These are phyloP conservation scores for Hericium erinaceus DNA, from an alignment of 768 basidiomycete species.

Conservation along the genomic window DNA sequence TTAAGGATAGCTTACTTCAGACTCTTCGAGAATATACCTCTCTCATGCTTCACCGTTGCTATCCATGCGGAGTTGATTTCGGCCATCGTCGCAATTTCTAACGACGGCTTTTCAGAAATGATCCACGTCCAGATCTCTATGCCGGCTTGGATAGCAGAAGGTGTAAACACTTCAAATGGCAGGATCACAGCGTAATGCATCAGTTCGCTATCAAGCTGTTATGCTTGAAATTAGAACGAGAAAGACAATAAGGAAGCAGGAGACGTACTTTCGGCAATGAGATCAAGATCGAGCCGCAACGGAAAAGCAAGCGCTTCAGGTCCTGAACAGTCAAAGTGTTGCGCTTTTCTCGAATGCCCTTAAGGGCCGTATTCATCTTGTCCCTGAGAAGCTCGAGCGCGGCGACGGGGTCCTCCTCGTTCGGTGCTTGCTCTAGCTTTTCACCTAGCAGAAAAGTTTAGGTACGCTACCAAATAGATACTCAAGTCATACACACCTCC, in stretches of 20 bases:
- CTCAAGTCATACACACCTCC: constrained; percentile 36
- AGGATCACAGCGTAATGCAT: constrained; percentile 80
- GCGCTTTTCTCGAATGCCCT: constrained; percentile 62
- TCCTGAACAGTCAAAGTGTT: constrained; percentile 74
- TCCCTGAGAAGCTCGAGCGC: constrained; percentile 60
- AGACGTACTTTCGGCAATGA: constrained; percentile 48
- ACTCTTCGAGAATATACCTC: constrained; percentile 74
- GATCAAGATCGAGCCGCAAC: constrained; percentile 77
- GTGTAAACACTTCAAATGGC: constrained; percentile 86
- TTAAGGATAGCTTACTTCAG: constrained; percentile 55
- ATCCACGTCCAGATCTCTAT: constrained; percentile 97
- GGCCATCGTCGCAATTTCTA: constrained; percentile 77
- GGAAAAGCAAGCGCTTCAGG: constrained; percentile 75
- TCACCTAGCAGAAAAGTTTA: constrained; percentile 29
- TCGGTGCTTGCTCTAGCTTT: constrained; percentile 52
- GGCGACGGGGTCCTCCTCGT: constrained; percentile 44
- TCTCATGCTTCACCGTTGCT: constrained; percentile 63
- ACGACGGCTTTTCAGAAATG: constrained; percentile 71
- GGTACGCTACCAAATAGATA: background rate
- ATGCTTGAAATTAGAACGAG: background rate
- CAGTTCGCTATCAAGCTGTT: constrained; percentile 75
- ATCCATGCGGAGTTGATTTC: constrained; percentile 88
- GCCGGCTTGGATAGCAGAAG: constrained; percentile 75
- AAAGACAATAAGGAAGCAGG: background rate
- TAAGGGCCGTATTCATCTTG: constrained; percentile 57